phyloP scores from a whole-genome alignment of 176 grass and related monocot species.

The Melocanna baccifera region DNA sequence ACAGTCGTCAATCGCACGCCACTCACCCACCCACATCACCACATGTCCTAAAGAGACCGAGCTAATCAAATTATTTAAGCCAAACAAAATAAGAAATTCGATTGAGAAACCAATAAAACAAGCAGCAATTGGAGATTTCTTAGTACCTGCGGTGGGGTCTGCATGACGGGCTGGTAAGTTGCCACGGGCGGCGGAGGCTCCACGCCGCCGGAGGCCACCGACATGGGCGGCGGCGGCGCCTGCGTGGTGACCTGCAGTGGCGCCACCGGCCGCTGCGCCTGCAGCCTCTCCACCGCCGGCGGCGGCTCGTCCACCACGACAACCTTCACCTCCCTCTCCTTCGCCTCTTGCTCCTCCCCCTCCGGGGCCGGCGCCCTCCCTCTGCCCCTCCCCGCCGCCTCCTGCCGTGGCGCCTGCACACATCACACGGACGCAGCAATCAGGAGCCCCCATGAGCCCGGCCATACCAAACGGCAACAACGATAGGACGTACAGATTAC shows the following conservation, averaged over 20 bases:
- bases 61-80: constrained; percentile 13
- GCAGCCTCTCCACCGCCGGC: constrained; percentile 48
- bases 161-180: constrained; percentile 34
- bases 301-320: constrained; percentile 26
- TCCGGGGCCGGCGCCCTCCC: neutral
- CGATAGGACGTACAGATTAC: neutral
- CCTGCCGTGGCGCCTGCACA: constrained; percentile 28
- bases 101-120: neutral
- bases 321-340: constrained; percentile 42
- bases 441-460: neutral
- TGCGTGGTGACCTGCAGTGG: constrained; percentile 77
- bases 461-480: neutral
- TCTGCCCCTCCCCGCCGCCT: constrained; percentile 4
- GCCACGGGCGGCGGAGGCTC: constrained; percentile 34
- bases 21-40: neutral
- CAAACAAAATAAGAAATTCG: constrained; percentile 16
- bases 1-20: constrained; percentile 33
- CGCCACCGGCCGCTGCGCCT: constrained; percentile 55
- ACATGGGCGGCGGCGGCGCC: constrained; percentile 44
- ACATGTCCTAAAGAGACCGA: constrained; percentile 25
- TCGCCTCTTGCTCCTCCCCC: neutral
- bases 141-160: constrained; percentile 48
- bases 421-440: neutral
- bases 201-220: constrained; percentile 39
- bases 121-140: constrained; percentile 11